Base-by-base conservation (phyloP, 305 asterid species). In the Solanum hybrid region DNA sequence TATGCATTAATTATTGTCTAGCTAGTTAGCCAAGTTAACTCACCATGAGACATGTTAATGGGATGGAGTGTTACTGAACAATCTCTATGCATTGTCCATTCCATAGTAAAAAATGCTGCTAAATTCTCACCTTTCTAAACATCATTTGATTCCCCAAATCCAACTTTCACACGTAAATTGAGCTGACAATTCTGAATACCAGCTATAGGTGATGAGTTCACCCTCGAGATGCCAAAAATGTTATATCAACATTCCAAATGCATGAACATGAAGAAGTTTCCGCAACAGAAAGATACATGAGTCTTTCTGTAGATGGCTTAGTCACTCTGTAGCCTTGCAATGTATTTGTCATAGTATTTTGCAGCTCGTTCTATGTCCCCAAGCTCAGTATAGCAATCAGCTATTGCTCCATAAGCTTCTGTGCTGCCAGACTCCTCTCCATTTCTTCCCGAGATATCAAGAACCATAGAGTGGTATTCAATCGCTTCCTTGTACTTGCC, bases 341-440 rank as follows among this genome's bases (percentile, higher is more conserved):
- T 97, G 78, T 97, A 97, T 85, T 97, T 95, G 90, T 96, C 99
- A 57, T 96, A 97, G 95, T 92, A 97, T 90, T 95, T 96, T 12
- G 97, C 99, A 89, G 99, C 99, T 90, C 92, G 92, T 91, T 97
- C 99, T 67, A 97, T 91, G 91, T 97, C 99, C 61, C 99, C 98
- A 31, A 97, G 95, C 92, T 97, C 99, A 4, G 99, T 96, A 85
- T 97, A 97, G 91, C 99, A 96, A 93, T 97, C 99, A 61, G 99
- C 99, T 94, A 96, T 97, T 40, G 99, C 99, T 75, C 99, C 99
- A 78, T 93, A 97, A 31, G 99, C 99, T 94, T 97, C 99, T 4
- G 98, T 93, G 84, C 93, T 96, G 39, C 99, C 99, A 16, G 99
- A 97, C 77, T 96, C 96, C 92, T 96, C 99, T 90, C 97, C 98